Base-by-base conservation (phyloP, 495 filamentous ascomycete species). In the Talaromyces wortmannii region DNA sequence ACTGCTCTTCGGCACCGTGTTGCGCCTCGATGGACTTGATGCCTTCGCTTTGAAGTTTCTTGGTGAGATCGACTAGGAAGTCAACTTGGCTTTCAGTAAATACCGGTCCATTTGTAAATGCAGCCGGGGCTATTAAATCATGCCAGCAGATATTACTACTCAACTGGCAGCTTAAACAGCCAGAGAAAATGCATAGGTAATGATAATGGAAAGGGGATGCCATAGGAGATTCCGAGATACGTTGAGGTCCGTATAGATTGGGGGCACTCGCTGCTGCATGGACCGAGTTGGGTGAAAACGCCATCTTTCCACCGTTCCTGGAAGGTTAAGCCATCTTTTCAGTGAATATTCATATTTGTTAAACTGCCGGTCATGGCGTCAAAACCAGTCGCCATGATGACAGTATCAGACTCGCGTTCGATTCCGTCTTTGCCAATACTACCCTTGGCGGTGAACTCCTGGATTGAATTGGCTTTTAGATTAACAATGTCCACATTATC, bases 341-440 rank as follows among this genome's bases (percentile, higher is more conserved):
- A 72, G 13, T 60, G 57, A 55, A 83, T 58, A 30, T 72, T 69
- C 63, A 82, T 76, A 50, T 71, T 68, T 52, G 67, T 67, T 49
- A 82, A 64, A 2, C 75, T 71, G n/a, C 75, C 76, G 3, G 70
- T 77, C 16, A 75, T 60, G 31, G 72, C 65, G 57, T 83, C 79
- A 61, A 79, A 84, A 0, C 81, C 81, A 1, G 79, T 83, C 2
- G 80, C 80, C 16, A 81, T 56, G 29, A 74, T 73, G 54, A 84
- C 72, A 8, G 76, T 52, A 60, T 84, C 81, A 46, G 80, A 63
- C 53, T 82, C 73, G 42, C 68, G 59, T 31, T 67, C 40, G 8
- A 63, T 63, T 7, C 69, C 74, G 53, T 78, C 73, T 1, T 61
- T 60, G 0, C 69, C 71, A 36, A 67, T 57, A 46, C 83, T 69